Evolutionary conservation across 176 grass and related monocot genomes (phyloP).

Genomic region (Juncus inflexus): DNA sequence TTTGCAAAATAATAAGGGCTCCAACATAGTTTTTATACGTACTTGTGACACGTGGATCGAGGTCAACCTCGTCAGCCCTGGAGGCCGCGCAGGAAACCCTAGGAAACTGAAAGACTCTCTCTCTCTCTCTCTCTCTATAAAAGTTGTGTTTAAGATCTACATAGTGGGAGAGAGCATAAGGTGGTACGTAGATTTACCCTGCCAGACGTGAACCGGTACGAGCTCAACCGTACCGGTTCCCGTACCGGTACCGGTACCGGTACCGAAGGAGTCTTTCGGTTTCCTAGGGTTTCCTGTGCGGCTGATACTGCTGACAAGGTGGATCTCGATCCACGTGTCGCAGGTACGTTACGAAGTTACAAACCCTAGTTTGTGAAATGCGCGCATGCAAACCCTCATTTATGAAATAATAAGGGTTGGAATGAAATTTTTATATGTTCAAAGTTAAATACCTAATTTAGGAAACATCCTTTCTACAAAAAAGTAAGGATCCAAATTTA

Average conservation of each 20-base stretch:
- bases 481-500: too few species aligned
- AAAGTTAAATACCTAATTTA: neutral
- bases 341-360: conserved; percentile 50
- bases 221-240: conserved; percentile 48
- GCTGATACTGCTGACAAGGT: conserved; percentile 69
- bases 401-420: neutral
- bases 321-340: conserved; percentile 68
- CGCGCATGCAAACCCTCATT: neutral
- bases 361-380: neutral
- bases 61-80: conserved; percentile 65
- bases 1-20: too few species aligned
- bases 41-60: conserved; percentile 82
- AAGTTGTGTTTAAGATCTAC: conserved; percentile 90
- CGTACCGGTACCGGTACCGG: conserved; percentile 6
- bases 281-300: conserved; percentile 98
- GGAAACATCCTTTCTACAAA: too few species aligned
- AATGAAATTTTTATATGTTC: neutral
- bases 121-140: too few species aligned
- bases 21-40: too few species aligned
- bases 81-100: conserved; percentile 94
- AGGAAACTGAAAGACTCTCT: conserved; percentile 70
- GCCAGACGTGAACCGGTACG: conserved; percentile 64
- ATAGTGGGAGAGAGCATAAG: conserved; percentile 74
- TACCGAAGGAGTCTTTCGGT: conserved; percentile 52
- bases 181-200: conserved; percentile 80